Percentiles rank a stretch among this genome's conserved stretches.
phyloP scores from a whole-genome alignment of 2,329 filamentous ascomycete species.

The Penicillium sp. region DNA sequence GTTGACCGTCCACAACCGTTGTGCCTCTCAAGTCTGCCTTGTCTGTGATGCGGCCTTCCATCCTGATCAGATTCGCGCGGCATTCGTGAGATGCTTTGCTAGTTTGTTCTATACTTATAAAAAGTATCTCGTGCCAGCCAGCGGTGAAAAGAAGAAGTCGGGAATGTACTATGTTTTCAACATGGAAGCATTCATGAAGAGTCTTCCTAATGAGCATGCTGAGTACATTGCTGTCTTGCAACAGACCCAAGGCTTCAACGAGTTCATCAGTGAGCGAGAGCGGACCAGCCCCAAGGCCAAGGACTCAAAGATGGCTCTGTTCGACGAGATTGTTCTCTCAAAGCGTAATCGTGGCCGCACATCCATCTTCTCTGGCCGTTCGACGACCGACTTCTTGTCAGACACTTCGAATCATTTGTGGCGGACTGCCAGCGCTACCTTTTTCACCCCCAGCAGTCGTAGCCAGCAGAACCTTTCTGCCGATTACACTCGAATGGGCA shows the following conservation, averaged over 20 bases:
- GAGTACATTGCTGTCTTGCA: conserved; percentile 63
- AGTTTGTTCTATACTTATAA: conserved; percentile 69
- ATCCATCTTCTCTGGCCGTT: conserved; percentile 54
- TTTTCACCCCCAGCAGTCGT: conserved; percentile 54
- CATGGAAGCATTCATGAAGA: conserved; percentile 64
- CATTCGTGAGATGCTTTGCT: conserved; percentile 67
- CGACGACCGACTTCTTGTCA: conserved; percentile 56
- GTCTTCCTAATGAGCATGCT: conserved; percentile 62
- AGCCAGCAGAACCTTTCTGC: conserved; percentile 42
- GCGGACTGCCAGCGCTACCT: conserved; percentile 60
- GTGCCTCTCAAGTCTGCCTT: conserved; percentile 59
- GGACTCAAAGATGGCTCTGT: conserved; percentile 58
- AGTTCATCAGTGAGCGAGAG: conserved; percentile 65
- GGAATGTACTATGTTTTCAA: conserved; percentile 65
- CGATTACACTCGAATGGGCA: conserved; percentile 54
- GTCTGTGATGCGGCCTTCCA: conserved; percentile 67
- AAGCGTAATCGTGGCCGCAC: conserved; percentile 62
- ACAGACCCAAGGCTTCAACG: conserved; percentile 65
- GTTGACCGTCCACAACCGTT: conserved; percentile 57
- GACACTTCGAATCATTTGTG: conserved; percentile 64
- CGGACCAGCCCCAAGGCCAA: conserved; percentile 50
- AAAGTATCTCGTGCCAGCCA: conserved; percentile 59
- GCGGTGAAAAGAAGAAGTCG: conserved; percentile 60
- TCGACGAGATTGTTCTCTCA: conserved; percentile 64
- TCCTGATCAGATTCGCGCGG: conserved; percentile 64